Evolutionary conservation across 2,329 filamentous ascomycete species (phyloP), one percentile per base, ranked within the genome.

Genomic region (Penicillium hesseltinei): DNA sequence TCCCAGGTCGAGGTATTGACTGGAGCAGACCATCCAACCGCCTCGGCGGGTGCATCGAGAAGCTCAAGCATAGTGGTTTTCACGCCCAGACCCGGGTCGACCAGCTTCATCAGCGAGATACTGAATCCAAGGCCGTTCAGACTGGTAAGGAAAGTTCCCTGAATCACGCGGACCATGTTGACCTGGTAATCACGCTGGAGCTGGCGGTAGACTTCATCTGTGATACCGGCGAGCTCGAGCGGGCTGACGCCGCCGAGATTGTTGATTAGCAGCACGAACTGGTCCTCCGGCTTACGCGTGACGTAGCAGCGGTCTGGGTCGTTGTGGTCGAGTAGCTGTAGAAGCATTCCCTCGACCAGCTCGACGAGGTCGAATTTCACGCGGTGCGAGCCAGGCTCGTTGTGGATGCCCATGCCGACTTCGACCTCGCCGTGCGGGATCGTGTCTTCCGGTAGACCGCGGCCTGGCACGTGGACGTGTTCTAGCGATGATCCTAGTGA

Each of bases 391-490:
- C 82, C 82, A 21, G 83, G 78, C 66, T 86, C 84, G 63, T 89
- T 89, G 71, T 89, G 87, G 63, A 89, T 89, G 9, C 88, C 88
- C 87, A 90, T 90, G 2, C 88, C 88, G 62, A 89, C 79, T 73
- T 89, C 86, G 23, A 88, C 79, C 66, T 88, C 84, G 21, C 80
- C 81, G 17, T 80, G 66, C 0, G 78, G 73, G 49, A 79, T 72
- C 13, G 72, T 70, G 29, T 86, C 85, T 25, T 85, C 82, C 0
- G 78, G 74, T 7, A 79, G 70, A 1, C 79, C 83, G 59, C 92
- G 83, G 4, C 93, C 92, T 0, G 93, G 93, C 0, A 97, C 90
- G 71, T 97, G 93, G n/a, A 97, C 92, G 71, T 96, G 92, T 62
- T 89, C 88, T 42, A 97, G 78, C 52, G 90, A 93, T 3, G 90